Base-by-base conservation (phyloP, 2,329 filamentous ascomycete genomes). In the Xylaria sp. region DNA sequence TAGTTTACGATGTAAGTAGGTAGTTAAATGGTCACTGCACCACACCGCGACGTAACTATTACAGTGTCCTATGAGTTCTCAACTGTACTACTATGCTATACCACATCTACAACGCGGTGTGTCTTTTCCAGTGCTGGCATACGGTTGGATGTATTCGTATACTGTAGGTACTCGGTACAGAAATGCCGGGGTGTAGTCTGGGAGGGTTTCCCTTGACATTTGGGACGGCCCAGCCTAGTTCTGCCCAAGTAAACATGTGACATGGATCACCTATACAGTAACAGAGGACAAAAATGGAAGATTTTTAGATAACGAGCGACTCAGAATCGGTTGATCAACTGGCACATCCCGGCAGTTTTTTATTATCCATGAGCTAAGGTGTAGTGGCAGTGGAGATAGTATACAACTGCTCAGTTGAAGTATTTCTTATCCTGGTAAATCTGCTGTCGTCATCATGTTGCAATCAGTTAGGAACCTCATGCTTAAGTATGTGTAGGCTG, bases 401-500 rank as follows among this genome's bases (percentile, higher is more conserved):
- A 20, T 7, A 44, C 42, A 1, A 44, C 42, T 44, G n/a, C n/a
- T n/a, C 6, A 44, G 22, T n/a, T 33, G 49, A 31, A 51, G n/a
- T 4, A 27, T 42, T 25, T 10, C 20, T 36, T 33, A 29, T 29
- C 36, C 33, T 25, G 50, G 29, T 50, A 49, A 56, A 65, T 50
- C 56, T 27, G 56, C 49, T 47, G 49, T 65, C 56, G 62, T 61
- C 56, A 55, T 55, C 44, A 38, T 25, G 25, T 49, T 31, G 39
- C 25, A 55, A 36, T 25, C 20, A 59, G 49, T 29, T 17, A 27
- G 20, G 6, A 17, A 47, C 20, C 53, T 51, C 33, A 61, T 50
- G 27, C 33, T 33, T n/a, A 29, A 36, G n/a, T n/a, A n/a, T n/a
- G n/a, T n/a, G n/a, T n/a, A n/a, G 39, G 29, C 20, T 33, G 33